phyloP scores from a whole-genome alignment of 2,329 filamentous ascomycete species.

The Cordyceps javanica region DNA sequence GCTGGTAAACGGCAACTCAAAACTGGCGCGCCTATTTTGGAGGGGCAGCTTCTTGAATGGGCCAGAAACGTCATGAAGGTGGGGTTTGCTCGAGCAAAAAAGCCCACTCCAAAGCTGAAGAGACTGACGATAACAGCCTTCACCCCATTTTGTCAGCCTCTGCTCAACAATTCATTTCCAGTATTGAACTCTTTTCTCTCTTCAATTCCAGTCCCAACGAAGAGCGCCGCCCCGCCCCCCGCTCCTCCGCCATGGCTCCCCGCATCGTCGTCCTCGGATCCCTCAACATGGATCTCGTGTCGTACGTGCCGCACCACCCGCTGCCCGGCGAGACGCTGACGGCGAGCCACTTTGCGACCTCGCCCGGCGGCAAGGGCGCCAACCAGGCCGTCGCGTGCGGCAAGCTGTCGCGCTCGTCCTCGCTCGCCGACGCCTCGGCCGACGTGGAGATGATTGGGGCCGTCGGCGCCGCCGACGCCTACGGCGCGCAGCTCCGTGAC shows the following conservation, averaged over 20 bases:
- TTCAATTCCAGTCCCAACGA: no score
- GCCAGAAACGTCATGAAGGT: no score
- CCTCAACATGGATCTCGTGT: conserved; percentile 90
- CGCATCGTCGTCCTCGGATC: conserved; percentile 82
- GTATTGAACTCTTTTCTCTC: no score
- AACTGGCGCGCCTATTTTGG: no score
- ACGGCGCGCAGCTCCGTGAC: conserved; percentile 52
- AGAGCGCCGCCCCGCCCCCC: conserved; percentile 17
- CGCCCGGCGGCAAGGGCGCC: conserved; percentile 86
- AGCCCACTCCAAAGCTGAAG: no score
- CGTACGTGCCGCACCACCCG: conserved; percentile 78
- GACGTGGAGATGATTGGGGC: conserved; percentile 66
- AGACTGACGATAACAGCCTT: no score
- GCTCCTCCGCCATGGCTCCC: conserved; percentile 25
- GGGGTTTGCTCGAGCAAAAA: no score
- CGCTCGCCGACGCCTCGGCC: conserved; percentile 27
- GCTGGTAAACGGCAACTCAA: no score
- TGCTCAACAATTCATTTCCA: no score
- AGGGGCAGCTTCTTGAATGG: no score
- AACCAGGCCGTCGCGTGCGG: conserved; percentile 91
- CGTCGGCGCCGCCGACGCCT: conserved; percentile 63
- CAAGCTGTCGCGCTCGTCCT: conserved; percentile 60
- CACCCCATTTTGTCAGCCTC: no score
- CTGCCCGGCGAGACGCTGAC: conserved; percentile 82
- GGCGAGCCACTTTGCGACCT: conserved; percentile 68